Evolutionary conservation across 495 filamentous ascomycete genomes (phyloP).

Genomic region (Aspergillus conjunctus): DNA sequence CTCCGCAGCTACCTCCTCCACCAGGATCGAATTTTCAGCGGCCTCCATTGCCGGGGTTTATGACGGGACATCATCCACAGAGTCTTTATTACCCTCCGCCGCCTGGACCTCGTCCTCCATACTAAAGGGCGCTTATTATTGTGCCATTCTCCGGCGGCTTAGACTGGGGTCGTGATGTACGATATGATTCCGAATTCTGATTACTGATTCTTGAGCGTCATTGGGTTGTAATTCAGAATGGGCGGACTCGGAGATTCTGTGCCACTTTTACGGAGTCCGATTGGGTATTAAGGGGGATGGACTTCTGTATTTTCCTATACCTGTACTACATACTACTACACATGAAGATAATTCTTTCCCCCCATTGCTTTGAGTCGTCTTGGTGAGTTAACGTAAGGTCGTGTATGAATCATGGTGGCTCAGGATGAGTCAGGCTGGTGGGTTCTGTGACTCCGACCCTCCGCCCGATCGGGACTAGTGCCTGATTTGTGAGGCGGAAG

Average conservation of each 20-base stretch:
- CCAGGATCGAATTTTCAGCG: constrained; percentile 44
- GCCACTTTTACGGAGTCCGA: not conserved
- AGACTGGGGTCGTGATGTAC: not conserved
- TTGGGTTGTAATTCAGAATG: not conserved
- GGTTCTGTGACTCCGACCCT: constrained; percentile 23
- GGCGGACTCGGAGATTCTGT: not conserved
- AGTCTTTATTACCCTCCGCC: constrained; percentile 28
- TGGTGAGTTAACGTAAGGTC: too few relatives aligned
- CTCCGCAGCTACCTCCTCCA: constrained; percentile 45
- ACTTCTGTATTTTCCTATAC: not conserved
- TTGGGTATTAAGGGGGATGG: not conserved
- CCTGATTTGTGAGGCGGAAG: constrained; percentile 13
- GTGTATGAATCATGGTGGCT: constrained; percentile 22
- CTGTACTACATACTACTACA: constrained; percentile 6
- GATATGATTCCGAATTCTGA: not conserved
- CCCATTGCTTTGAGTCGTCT: not conserved
- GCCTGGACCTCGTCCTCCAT: constrained; percentile 25
- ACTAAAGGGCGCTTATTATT: constrained; percentile 9
- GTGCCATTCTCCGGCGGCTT: not conserved
- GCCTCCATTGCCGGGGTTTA: constrained; percentile 37
- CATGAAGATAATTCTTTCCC: not conserved
- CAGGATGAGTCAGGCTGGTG: constrained; percentile 26
- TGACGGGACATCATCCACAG: constrained; percentile 28
- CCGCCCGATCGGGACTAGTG: constrained; percentile 27
- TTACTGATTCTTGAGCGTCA: not conserved